These are phyloP conservation scores for Thozetella sp. DNA, from an alignment of 495 filamentous ascomycete genomes.

Conservation along the genomic window DNA sequence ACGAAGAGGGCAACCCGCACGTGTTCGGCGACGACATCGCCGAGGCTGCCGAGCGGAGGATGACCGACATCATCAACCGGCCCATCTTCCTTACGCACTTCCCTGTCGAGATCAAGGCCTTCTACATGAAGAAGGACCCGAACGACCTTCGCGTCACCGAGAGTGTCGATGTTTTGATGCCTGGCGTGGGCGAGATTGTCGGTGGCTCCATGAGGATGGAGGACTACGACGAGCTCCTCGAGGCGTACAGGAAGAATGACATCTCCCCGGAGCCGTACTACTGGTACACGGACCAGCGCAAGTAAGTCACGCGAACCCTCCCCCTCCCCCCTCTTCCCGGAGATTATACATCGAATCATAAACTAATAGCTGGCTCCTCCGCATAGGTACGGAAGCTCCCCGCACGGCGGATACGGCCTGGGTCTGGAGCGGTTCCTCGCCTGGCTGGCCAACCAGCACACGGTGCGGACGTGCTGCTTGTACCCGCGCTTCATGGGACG, in stretches of 20 bases:
- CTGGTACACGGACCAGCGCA: conserved; percentile 99
- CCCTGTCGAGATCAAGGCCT: conserved; percentile 96
- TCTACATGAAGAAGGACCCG: conserved; percentile 97
- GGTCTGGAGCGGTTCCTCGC: conserved; percentile 96
- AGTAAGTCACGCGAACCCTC: conserved; percentile 60
- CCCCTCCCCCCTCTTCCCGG: not conserved
- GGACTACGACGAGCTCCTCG: conserved; percentile 88
- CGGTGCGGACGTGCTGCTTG: conserved; percentile 84
- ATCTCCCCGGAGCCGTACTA: conserved; percentile 90
- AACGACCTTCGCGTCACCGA: conserved; percentile 88
- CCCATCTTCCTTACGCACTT: conserved; percentile 98
- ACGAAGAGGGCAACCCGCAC: conserved; percentile 90
- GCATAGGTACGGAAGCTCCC: conserved; percentile 84
- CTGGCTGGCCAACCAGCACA: conserved; percentile 92
- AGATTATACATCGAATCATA: too few species aligned
- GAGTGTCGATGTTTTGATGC: conserved; percentile 95
- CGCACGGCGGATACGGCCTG: conserved; percentile 94
- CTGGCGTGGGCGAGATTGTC: conserved; percentile 93
- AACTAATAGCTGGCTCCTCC: too few species aligned
- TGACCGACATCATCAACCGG: conserved; percentile 94
- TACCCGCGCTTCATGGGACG: conserved; percentile 94
- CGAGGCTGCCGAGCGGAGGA: conserved; percentile 92
- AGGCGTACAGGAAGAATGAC: conserved; percentile 82
- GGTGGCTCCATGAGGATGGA: conserved; percentile 97
- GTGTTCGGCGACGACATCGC: conserved; percentile 97